Evolutionary conservation across 2,329 filamentous ascomycete species (phyloP).

Genomic region (Pestalotiopsis sp.): DNA sequence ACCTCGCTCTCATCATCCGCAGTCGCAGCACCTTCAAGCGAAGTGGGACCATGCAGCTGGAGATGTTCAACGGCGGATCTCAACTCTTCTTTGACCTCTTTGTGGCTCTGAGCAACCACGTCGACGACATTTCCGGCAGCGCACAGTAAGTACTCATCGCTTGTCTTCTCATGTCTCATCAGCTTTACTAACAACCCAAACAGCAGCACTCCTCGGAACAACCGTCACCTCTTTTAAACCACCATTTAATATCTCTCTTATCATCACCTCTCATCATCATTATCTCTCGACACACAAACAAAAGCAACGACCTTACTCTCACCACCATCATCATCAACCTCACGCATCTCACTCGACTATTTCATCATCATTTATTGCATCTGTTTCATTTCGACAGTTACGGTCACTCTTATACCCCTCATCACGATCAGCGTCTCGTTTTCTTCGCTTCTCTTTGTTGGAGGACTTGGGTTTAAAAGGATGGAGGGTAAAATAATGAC

Average conservation of each 20-base stretch:
- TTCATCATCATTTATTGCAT: neutral
- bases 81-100: slow-evolving; percentile 92
- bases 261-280: slow-evolving; percentile 2
- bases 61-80: slow-evolving; percentile 85
- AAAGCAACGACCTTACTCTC: neutral
- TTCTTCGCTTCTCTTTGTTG: slow-evolving; percentile 8
- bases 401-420: slow-evolving; percentile 1
- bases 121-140: slow-evolving; percentile 67
- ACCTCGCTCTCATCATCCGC: slow-evolving; percentile 89
- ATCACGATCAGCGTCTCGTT: slow-evolving; percentile 14
- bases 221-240: slow-evolving; percentile 38
- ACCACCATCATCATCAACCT: neutral
- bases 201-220: slow-evolving; percentile 50
- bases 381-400: neutral
- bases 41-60: slow-evolving; percentile 92
- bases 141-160: slow-evolving; percentile 49
- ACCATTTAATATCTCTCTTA: slow-evolving; percentile 22
- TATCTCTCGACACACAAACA: neutral
- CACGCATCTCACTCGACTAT: neutral
- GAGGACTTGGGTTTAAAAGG: slow-evolving; percentile 19
- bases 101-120: slow-evolving; percentile 89
- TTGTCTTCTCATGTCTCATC: neutral
- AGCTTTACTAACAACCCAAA: slow-evolving; percentile 22
- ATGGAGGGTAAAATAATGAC: slow-evolving; percentile 18
- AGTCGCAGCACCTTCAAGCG: slow-evolving; percentile 87